A percentile compares a stretch with the other conserved stretches of the same genome.
Conservation (phyloP, 306 rosid genomes). For the Medicago lupulina region DNA sequence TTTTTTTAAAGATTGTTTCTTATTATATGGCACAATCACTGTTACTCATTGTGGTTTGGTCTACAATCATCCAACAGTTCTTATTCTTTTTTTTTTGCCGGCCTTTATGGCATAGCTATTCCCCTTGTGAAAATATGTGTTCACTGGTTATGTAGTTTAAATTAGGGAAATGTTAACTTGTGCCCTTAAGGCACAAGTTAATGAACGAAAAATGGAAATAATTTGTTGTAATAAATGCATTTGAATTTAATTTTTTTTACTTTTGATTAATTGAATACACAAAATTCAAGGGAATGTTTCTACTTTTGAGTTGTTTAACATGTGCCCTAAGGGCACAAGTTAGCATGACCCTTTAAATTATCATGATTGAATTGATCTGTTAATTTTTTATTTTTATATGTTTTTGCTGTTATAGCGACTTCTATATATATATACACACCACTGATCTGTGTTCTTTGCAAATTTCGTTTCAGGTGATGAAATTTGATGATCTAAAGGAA, state of each 20-base stretch:
- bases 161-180: too few species aligned
- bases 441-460: conserved; percentile 27
- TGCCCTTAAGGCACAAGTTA: too few species aligned
- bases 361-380: not conserved
- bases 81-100: not conserved
- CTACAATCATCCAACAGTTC: not conserved
- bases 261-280: too few species aligned
- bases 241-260: too few species aligned
- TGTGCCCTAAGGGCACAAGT: too few species aligned
- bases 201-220: too few species aligned
- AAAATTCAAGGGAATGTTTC: too few species aligned
- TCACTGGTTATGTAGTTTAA: conserved; percentile 5
- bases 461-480: conserved; percentile 78
- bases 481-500: conserved; percentile 95
- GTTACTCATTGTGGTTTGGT: conserved; percentile 13
- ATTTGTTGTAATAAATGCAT: too few species aligned
- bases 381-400: not conserved
- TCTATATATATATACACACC: conserved; percentile 1
- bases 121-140: conserved; percentile 24
- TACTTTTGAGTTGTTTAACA: too few species aligned
- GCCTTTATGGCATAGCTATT: not conserved
- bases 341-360: too few species aligned
- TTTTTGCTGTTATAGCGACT: conserved; percentile 2
- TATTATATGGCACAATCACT: not conserved
- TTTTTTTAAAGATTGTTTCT: conserved; percentile 13